These are phyloP conservation scores for Trypanosoma scelopori DNA, from an alignment of 208 protist species.

Conservation along the genomic window DNA sequence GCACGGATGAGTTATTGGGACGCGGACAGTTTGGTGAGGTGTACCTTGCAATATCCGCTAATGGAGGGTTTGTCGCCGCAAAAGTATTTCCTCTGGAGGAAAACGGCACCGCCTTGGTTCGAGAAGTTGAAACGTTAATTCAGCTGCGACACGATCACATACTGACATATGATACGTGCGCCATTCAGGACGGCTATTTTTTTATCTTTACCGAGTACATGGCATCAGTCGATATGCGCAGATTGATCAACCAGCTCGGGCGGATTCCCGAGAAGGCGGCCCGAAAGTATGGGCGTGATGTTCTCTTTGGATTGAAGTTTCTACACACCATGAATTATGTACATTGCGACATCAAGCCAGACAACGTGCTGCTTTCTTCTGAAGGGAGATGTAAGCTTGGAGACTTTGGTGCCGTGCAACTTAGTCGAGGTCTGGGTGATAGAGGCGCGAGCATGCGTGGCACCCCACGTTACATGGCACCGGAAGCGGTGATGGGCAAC, in stretches of 20 bases:
- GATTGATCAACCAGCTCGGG: constrained; percentile 40
- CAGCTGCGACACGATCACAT: constrained; percentile 49
- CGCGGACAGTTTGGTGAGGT: constrained; percentile 45
- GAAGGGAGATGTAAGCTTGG: constrained; percentile 37
- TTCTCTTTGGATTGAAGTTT: constrained; percentile 33
- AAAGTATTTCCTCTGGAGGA: constrained; percentile 24
- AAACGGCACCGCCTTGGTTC: constrained; percentile 16
- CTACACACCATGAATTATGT: constrained; percentile 40
- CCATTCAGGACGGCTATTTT: constrained; percentile 22
- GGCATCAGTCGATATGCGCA: constrained; percentile 39
- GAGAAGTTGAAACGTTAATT: constrained; percentile 47
- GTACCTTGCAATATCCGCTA: constrained; percentile 21
- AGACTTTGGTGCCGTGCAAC: constrained; percentile 37
- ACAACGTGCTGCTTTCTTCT: constrained; percentile 60
- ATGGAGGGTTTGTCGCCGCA: constrained; percentile 22
- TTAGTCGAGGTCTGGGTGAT: constrained; percentile 7
- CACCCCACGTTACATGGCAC: constrained; percentile 35
- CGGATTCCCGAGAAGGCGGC: constrained; percentile 26
- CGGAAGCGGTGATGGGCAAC: constrained; percentile 21
- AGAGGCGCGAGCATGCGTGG: constrained; percentile 10
- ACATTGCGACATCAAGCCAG: constrained; percentile 81
- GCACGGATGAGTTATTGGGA: constrained; percentile 46
- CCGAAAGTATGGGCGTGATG: constrained; percentile 28
- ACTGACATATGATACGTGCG: constrained; percentile 42
- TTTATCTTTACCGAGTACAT: constrained; percentile 70